These are phyloP conservation scores for Pseudozyma hubeiensis DNA, from an alignment of 1,284 basidiomycete genomes.

Conservation along the genomic window DNA sequence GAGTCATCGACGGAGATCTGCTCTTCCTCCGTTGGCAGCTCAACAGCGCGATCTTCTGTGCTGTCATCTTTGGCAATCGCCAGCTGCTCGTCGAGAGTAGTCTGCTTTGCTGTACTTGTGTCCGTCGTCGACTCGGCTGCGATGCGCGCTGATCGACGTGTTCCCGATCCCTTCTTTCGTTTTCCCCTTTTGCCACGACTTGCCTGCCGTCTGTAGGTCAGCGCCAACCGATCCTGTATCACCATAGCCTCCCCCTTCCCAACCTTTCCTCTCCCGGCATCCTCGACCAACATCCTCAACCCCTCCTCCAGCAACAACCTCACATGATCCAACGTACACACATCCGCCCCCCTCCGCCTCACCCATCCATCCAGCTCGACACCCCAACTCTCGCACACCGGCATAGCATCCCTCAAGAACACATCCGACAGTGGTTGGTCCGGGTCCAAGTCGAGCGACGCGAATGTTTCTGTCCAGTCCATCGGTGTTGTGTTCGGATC, in stretches of 20 bases:
- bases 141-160: not conserved
- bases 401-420: conserved; percentile 43
- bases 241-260: not conserved
- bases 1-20: too few species aligned
- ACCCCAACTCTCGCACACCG: conserved; percentile 43
- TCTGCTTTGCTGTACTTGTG: conserved; percentile 1
- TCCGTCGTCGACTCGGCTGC: not conserved
- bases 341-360: conserved; percentile 14
- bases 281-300: conserved; percentile 17
- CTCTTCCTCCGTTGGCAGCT: not conserved
- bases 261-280: conserved; percentile 11
- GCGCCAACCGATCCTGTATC: conserved; percentile 4
- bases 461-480: conserved; percentile 23
- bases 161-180: conserved; percentile 8
- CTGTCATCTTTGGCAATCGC: not conserved
- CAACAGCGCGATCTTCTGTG: not conserved
- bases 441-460: conserved; percentile 27
- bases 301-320: conserved; percentile 26
- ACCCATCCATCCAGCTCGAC: conserved; percentile 15
- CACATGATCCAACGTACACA: conserved; percentile 38
- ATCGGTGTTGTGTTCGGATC: conserved; percentile 46
- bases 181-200: conserved; percentile 1
- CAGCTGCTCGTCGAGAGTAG: conserved; percentile 1
- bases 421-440: conserved; percentile 25
- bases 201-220: conserved; percentile 34